Evolutionary conservation across 768 basidiomycete species (phyloP).

Genomic region (Leccinum barrowsii): DNA sequence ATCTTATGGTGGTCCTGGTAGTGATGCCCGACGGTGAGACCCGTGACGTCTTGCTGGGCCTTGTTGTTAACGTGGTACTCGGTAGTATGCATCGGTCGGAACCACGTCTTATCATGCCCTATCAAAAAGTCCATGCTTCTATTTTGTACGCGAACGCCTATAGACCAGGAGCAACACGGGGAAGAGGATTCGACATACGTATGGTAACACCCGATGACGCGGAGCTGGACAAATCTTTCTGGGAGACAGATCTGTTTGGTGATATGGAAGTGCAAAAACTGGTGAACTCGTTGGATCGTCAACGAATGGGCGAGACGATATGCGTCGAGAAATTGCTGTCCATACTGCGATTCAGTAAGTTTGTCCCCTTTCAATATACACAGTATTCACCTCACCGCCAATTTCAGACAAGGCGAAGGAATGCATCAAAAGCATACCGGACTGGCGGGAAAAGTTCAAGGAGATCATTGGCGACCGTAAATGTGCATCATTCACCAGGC

Average conservation of each 20-base stretch:
- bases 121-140: background rate
- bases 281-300: background rate
- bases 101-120: background rate
- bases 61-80: background rate
- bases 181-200: background rate
- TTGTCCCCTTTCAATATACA: background rate
- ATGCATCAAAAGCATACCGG: background rate
- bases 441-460: background rate
- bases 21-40: background rate
- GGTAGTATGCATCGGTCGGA: background rate
- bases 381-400: background rate
- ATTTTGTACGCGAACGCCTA: background rate
- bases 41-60: background rate
- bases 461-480: background rate
- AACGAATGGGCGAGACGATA: background rate
- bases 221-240: background rate
- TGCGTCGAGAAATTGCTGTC: background rate
- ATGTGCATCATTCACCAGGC: background rate
- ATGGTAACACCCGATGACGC: background rate
- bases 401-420: background rate
- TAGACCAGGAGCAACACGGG: background rate
- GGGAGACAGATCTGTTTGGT: background rate
- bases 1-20: background rate
- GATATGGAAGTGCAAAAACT: background rate
- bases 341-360: background rate